phyloP scores from a whole-genome alignment of 768 basidiomycete genomes.

The Lactarius sp. region DNA sequence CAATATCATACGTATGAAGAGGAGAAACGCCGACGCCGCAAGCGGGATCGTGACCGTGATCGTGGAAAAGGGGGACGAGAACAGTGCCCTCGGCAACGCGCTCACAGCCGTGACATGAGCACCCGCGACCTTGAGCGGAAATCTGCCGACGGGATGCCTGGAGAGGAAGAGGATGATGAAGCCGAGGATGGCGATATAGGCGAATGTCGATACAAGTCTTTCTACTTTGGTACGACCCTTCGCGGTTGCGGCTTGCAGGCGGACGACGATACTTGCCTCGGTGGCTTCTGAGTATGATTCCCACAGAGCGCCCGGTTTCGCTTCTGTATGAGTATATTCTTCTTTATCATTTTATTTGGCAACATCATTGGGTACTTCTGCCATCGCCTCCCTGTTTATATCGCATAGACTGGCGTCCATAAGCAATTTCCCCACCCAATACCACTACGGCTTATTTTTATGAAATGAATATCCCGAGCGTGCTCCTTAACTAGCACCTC shows the following conservation, averaged over 20 bases:
- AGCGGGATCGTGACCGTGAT: conserved; percentile 17
- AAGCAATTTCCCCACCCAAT: not conserved
- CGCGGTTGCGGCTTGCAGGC: conserved; percentile 23
- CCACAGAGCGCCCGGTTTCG: not conserved
- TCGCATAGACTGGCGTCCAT: conserved; percentile 14
- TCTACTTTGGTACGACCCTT: conserved; percentile 15
- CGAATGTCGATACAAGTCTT: conserved; percentile 20
- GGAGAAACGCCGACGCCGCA: conserved; percentile 25
- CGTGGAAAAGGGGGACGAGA: conserved; percentile 24
- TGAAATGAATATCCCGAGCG: not conserved
- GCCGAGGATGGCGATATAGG: conserved; percentile 19
- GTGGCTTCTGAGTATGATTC: conserved; percentile 20
- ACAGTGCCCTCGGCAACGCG: conserved; percentile 14
- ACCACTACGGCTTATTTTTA: conserved; percentile 21
- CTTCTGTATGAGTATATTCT: conserved; percentile 3
- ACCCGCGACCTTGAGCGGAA: conserved; percentile 17
- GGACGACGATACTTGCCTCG: conserved; percentile 25
- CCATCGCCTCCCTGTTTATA: conserved; percentile 2
- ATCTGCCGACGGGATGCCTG: not conserved
- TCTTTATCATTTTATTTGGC: conserved; percentile 18
- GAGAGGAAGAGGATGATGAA: conserved; percentile 24
- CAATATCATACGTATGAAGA: conserved; percentile 24
- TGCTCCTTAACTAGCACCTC: not conserved
- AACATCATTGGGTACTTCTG: conserved; percentile 8
- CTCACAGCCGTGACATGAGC: not conserved